Evolutionary conservation across 2,329 filamentous ascomycete species (phyloP), one percentile per base, ranked within the genome.

Genomic region (Huntiella bhutanensis): DNA sequence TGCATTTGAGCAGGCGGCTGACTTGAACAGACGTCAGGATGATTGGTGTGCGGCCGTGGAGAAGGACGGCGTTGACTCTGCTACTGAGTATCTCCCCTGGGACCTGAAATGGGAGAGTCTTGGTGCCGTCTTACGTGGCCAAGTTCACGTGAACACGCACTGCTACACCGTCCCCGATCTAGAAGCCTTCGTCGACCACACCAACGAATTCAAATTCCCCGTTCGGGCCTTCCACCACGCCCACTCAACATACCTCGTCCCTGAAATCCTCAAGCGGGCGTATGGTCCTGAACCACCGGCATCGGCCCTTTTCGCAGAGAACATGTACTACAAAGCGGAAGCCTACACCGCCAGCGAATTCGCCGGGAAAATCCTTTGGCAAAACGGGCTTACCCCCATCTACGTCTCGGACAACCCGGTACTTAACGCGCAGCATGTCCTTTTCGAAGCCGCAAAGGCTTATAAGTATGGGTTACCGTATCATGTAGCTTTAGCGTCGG

Each of bases 371-470:
- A 66, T 75, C 3, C 65, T 82, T 0, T 75, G 75, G 52, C 76
- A 81, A 16, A 67, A 71, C 47, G 76, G 73, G 19, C 64, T 82
- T 32, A 80, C 75, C 0, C 68, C 75, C 1, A 70, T 80, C 16
- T 81, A 79, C 52, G 77, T 82, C n/a, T 76, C 71, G 50, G 77
- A 81, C 55, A 82, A 82, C 55, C 78, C 78, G 0, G 76, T 80
- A 0, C 58, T 80, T 46, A 81, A 80, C 53, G 76, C 76, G 1
- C 77, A 81, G 56, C 77, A 81, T 51, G 75, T 82, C 3, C 62
- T 81, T 1, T 77, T 80, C 41, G 77, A 77, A 54, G 73, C 73
- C 6, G 73, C 71, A 42, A 75, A 75, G 58, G 70, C 60, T 2
- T 71, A 72, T 53, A 69, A 68, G 42, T 77, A 74, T 51, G 73